Evolutionary conservation across 2,329 filamentous ascomycete genomes (phyloP).

Genomic region (Plectosphaerella sp.): DNA sequence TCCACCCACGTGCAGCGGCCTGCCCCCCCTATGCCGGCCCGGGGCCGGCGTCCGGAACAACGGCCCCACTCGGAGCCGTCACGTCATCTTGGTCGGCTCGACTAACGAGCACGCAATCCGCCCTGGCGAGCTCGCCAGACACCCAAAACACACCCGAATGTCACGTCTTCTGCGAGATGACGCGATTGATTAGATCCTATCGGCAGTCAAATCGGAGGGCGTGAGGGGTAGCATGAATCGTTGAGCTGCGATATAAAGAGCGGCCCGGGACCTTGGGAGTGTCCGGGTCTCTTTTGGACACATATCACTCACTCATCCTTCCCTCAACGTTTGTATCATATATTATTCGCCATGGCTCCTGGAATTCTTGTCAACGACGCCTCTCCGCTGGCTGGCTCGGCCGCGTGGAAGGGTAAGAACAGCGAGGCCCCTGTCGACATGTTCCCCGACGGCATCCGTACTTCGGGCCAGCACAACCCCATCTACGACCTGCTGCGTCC

Average conservation of each 20-base stretch:
- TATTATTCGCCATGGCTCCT: slow-evolving; percentile 10
- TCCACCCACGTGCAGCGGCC: too few relatives aligned
- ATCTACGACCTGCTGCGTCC: slow-evolving; percentile 60
- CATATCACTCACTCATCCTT: background rate
- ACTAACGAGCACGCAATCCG: background rate
- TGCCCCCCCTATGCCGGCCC: too few relatives aligned
- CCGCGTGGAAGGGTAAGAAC: slow-evolving; percentile 20
- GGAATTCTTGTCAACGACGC: slow-evolving; percentile 13
- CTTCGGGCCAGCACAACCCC: slow-evolving; percentile 68
- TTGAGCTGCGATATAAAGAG: background rate
- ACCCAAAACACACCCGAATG: background rate
- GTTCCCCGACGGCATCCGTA: slow-evolving; percentile 45
- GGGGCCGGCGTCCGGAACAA: background rate
- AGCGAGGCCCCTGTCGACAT: slow-evolving; percentile 27
- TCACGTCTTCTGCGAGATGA: background rate
- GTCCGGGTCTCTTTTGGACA: background rate
- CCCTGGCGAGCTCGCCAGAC: background rate
- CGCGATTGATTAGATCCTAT: background rate
- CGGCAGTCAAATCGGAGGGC: background rate
- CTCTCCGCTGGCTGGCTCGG: slow-evolving; percentile 1
- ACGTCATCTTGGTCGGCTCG: background rate
- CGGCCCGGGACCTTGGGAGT: background rate
- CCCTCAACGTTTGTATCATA: background rate
- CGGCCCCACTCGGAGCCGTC: background rate
- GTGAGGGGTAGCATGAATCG: background rate